Base-by-base conservation (phyloP, 2,329 filamentous ascomycete genomes). In the Lecanicillium sp. region DNA sequence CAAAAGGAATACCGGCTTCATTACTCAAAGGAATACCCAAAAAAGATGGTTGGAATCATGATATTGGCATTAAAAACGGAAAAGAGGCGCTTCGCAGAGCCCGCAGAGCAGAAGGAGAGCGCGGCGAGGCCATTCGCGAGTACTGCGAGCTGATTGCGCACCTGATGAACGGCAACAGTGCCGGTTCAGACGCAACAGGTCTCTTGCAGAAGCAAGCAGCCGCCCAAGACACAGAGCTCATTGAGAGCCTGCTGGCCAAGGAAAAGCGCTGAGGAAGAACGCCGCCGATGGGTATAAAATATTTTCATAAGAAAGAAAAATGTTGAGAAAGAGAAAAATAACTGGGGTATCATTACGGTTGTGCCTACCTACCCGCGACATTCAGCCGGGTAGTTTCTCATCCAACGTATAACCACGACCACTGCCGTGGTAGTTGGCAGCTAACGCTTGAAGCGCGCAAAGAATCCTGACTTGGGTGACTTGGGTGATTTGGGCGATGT, bases 101-200 rank as follows among this genome's bases (percentile, higher is more conserved):
- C 25, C 64, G 72, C 41, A 61, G 62, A 22, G 64, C 66, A 20
- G 64, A 68, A 2, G 66, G 69, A n/a, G 67, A 71, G 46, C 71
- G 71, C 41, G 75, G 75, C 20, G 74, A 80, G 47, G 77, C 65
- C 4, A 62, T 83, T 20, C 62, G 71, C 37, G 78, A 81, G 55
- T 83, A 78, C 49, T 72, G 69, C 33, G 72, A 75, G 44, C 59
- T 81, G 17, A 66, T 81, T 14, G 50, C 71, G 34, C 62, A 69
- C 40, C 56, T 78, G 25, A 59, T 78, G 39, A 57, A 59, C 31
- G 49, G 50, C 12, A 54, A 58, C 27, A 52, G 48, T 17, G 46
- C 48, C 7, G 48, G 47, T 8, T 44, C 49, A 4, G 58, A 66
- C 18, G 53, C 61, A 7, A 56, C 59, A 6, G 57, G 57, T 6